Evolutionary conservation across 768 basidiomycete species (phyloP).

Genomic region (Saitozyma podzolica): DNA sequence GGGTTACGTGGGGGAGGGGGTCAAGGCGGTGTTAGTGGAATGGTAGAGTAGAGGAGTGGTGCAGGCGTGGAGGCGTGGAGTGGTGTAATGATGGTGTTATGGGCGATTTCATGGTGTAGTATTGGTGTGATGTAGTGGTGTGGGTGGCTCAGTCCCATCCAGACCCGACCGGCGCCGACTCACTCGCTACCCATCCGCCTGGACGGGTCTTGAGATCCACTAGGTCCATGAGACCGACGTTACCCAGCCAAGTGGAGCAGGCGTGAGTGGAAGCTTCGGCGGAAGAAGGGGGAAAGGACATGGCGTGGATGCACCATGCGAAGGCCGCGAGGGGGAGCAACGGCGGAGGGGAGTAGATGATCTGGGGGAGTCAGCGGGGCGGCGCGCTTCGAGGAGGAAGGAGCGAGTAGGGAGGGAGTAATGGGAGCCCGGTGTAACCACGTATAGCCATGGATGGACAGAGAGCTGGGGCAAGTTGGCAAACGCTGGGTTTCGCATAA

Average conservation of each 20-base stretch:
- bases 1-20: not conserved
- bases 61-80: no score
- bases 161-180: conserved; percentile 9
- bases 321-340: conserved; percentile 41
- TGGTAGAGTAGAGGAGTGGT: no score
- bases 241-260: conserved; percentile 33
- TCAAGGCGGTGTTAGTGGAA: not conserved
- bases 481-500: no score
- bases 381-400: no score
- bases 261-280: conserved; percentile 7
- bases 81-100: no score
- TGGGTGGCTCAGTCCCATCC: not conserved
- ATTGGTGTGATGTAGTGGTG: not conserved
- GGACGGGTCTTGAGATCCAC: conserved; percentile 23
- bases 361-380: conserved; percentile 14
- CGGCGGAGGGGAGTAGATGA: conserved; percentile 47
- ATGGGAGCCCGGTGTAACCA: no score
- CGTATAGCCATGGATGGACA: no score
- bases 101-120: no score
- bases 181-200: conserved; percentile 50
- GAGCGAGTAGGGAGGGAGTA: not conserved
- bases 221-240: conserved; percentile 48
- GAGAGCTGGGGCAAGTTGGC: no score
- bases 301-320: conserved; percentile 45
- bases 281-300: conserved; percentile 26